These are phyloP conservation scores for Entomophthora muscae DNA, from an alignment of 371 early-diverging fungal genomes.

Conservation along the genomic window DNA sequence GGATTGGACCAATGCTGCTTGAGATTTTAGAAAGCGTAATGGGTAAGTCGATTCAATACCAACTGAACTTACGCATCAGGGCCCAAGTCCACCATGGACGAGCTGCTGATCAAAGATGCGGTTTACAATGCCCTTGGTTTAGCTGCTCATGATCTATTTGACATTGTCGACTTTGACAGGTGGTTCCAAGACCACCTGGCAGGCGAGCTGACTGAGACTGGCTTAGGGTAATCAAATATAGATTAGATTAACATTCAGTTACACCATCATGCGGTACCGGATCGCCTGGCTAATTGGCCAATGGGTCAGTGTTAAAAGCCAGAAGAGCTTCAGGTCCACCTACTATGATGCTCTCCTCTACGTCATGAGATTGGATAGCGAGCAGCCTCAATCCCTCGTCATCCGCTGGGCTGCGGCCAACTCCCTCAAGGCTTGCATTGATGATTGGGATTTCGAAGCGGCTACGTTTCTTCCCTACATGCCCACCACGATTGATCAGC, in stretches of 20 bases:
- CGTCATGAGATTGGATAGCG: conserved; percentile 42
- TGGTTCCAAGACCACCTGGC: conserved; percentile 44
- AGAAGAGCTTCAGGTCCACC: conserved; percentile 34
- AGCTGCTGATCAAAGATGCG: conserved; percentile 59
- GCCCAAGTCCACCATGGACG: conserved; percentile 24
- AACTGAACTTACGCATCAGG: neutral
- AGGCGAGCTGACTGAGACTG: conserved; percentile 28
- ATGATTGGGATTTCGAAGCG: conserved; percentile 80
- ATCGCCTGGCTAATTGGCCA: conserved; percentile 69
- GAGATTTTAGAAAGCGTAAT: conserved; percentile 26
- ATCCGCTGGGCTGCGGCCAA: conserved; percentile 70
- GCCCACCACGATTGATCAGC: conserved; percentile 30
- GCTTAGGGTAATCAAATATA: conserved; percentile 18
- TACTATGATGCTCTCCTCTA: conserved; percentile 50
- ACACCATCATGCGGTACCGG: conserved; percentile 46
- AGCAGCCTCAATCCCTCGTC: conserved; percentile 24
- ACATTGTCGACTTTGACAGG: conserved; percentile 58
- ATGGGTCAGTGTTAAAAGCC: conserved; percentile 67
- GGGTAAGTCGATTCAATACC: neutral
- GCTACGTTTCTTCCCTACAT: conserved; percentile 47
- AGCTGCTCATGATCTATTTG: conserved; percentile 66
- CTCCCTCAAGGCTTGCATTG: conserved; percentile 38
- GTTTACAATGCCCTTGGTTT: conserved; percentile 66
- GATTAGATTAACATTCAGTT: conserved; percentile 15
- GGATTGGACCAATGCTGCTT: conserved; percentile 43